phyloP scores from a whole-genome alignment of 805 yeast genomes.

The Metschnikowia lunata region DNA sequence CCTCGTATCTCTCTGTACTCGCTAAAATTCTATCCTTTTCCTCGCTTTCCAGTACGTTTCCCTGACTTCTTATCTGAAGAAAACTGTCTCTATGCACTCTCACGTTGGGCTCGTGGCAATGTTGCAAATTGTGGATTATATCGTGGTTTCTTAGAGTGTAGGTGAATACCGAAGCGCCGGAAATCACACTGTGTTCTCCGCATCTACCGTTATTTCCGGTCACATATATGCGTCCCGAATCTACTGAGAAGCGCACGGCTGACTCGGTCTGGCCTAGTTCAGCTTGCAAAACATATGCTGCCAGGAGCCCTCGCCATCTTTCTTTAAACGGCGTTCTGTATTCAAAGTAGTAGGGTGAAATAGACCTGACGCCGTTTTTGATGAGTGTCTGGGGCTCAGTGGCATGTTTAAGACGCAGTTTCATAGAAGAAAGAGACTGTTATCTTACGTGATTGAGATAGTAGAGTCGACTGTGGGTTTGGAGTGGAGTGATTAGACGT shows the following conservation, averaged over 20 bases:
- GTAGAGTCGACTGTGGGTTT: no score
- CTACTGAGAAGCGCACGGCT: conserved; percentile 24
- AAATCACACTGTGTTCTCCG: conserved; percentile 2
- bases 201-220: conserved; percentile 13
- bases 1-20: neutral
- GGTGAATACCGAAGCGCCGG: neutral
- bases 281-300: conserved; percentile 25
- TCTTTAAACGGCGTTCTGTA: conserved; percentile 33
- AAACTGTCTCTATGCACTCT: neutral
- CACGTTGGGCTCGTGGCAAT: conserved; percentile 43
- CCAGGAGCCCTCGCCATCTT: conserved; percentile 35
- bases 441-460: no score
- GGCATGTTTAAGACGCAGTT: conserved; percentile 1
- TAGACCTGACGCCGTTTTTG: conserved; percentile 33
- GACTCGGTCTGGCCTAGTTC: conserved; percentile 33
- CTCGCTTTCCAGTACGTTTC: neutral
- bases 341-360: conserved; percentile 30
- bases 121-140: conserved; percentile 28
- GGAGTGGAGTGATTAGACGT: no score
- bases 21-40: neutral
- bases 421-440: neutral
- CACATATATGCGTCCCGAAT: conserved; percentile 24
- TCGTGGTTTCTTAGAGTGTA: conserved; percentile 21
- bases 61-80: neutral
- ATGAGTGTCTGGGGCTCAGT: conserved; percentile 8